These are phyloP conservation scores for Isabelozyma heimii DNA, from an alignment of 805 yeast genomes.

Conservation along the genomic window DNA sequence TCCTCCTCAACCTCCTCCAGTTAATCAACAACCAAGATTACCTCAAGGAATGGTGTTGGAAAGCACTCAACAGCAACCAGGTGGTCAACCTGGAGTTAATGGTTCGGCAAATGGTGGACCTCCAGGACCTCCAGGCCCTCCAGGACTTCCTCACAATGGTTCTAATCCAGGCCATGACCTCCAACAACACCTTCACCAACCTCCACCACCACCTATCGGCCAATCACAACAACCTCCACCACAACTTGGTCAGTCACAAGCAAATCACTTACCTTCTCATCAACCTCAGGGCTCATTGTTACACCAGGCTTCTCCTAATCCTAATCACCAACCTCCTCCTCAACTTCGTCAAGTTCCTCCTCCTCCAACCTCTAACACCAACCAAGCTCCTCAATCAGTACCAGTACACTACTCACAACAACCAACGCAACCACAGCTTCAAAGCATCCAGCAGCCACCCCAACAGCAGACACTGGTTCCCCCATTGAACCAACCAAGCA, in stretches of 20 bases:
- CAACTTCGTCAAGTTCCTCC: slow-evolving; percentile 4
- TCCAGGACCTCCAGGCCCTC: slow-evolving; percentile 5
- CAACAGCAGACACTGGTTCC: background rate
- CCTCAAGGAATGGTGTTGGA: slow-evolving; percentile 66
- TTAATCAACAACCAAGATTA: slow-evolving; percentile 57
- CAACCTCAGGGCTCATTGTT: slow-evolving; percentile 4
- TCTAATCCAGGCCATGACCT: slow-evolving; percentile 1
- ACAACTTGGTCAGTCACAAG: slow-evolving; percentile 10
- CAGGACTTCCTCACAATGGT: slow-evolving; percentile 7
- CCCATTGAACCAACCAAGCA: background rate
- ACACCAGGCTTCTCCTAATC: slow-evolving; percentile 15
- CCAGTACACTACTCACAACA: slow-evolving; percentile 5
- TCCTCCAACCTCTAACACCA: slow-evolving; percentile 4
- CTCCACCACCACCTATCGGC: slow-evolving; percentile 3
- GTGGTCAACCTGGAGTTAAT: slow-evolving; percentile 11
- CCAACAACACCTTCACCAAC: background rate
- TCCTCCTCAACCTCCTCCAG: slow-evolving; percentile 68
- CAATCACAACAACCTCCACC: slow-evolving; percentile 8
- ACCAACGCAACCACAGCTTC: slow-evolving; percentile 3
- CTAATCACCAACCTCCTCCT: slow-evolving; percentile 8
- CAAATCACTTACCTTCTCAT: slow-evolving; percentile 6
- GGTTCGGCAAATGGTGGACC: slow-evolving; percentile 2
- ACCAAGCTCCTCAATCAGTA: slow-evolving; percentile 9
- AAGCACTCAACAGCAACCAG: slow-evolving; percentile 25
- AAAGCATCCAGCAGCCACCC: slow-evolving; percentile 6